Evolutionary conservation across 2,329 filamentous ascomycete genomes (phyloP).

Genomic region (Claviceps sp.): DNA sequence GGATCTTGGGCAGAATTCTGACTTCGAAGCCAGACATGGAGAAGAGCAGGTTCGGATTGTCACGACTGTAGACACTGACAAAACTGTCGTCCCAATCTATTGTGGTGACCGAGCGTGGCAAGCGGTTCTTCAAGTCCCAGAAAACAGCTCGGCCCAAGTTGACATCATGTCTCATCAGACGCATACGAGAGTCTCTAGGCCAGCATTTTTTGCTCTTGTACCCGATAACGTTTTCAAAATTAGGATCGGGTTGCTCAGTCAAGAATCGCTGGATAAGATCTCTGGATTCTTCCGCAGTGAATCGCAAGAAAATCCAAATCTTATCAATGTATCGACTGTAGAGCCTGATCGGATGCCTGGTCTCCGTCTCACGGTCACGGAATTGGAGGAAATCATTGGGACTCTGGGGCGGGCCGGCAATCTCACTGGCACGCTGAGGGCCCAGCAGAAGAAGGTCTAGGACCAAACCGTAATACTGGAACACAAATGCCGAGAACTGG

Average conservation of each 20-base stretch:
- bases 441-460: conserved; percentile 86
- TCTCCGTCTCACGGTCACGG: conserved; percentile 82
- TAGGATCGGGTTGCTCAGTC: conserved; percentile 95
- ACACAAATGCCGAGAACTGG: conserved; percentile 96
- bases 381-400: conserved; percentile 98
- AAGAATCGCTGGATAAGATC: conserved; percentile 96
- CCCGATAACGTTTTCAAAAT: conserved; percentile 98
- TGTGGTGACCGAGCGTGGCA: conserved; percentile 88
- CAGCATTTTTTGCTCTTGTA: conserved; percentile 99
- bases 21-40: conserved; percentile 98
- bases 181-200: conserved; percentile 95
- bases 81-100: conserved; percentile 99
- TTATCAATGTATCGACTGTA: conserved; percentile 97
- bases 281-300: conserved; percentile 83
- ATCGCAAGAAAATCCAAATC: conserved; percentile 96
- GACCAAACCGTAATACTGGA: conserved; percentile 96
- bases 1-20: conserved; percentile 84
- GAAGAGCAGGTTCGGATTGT: conserved; percentile 94
- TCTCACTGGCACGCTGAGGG: conserved; percentile 91
- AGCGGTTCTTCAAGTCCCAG: conserved; percentile 95
- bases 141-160: conserved; percentile 95
- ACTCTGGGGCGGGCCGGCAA: conserved; percentile 82
- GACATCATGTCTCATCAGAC: conserved; percentile 95
- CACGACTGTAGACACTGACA: conserved; percentile 91
- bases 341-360: conserved; percentile 86